Evolutionary conservation across 164 flowering plant species (phyloP), one percentile per base, ranked within the genome.

Genomic region (Kalanchoe fedtschenkoi): DNA sequence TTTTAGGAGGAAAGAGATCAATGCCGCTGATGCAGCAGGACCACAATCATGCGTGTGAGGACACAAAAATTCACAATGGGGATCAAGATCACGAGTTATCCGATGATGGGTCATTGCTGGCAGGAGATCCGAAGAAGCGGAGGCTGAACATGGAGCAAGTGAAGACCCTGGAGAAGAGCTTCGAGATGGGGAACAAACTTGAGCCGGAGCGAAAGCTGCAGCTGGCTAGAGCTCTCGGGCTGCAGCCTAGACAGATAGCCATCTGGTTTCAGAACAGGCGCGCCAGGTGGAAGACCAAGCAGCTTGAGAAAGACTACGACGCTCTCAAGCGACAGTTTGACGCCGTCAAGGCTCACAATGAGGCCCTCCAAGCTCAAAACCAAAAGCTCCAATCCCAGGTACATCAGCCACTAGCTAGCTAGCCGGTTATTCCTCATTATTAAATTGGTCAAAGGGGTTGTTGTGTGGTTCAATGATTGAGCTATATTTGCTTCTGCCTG

Each of bases 211-310:
- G 96, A 68, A 89, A 89, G 76, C 74, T 85, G 85, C 87, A 89
- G 80, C 74, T 89, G 58, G 89, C 96, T 43, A 71, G 83, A 47
- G 83, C 87, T 51, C 88, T 89, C 35, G 91, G 91, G 5, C 75
- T 89, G 46, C 96, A 85, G 57, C 96, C 96, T 11, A 75, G 96
- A 65, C 96, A 89, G 71, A 77, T 89, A 47, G 96, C 93, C 10
- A 85, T 89, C 6, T 87, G 96, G 96, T 89, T 89, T 68, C 93
- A 89, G 46, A 89, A 89, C 75, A 78, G 91, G 62, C 79, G 96
- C 56, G 93, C 96, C 0, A 73, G 96, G 62, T 89, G 96, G 96
- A 89, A 89, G 76, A 89, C 96, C n/a, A 89, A 89, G 72, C 87
- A 87, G 66, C 69, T 89, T 60, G 96, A 89, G 81, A 89, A 83